A percentile compares a stretch with the other conserved stretches of the same genome.
Evolutionary conservation across 352 stramenopile genomes (phyloP).

Genomic region (Phytophthora brassicae): DNA sequence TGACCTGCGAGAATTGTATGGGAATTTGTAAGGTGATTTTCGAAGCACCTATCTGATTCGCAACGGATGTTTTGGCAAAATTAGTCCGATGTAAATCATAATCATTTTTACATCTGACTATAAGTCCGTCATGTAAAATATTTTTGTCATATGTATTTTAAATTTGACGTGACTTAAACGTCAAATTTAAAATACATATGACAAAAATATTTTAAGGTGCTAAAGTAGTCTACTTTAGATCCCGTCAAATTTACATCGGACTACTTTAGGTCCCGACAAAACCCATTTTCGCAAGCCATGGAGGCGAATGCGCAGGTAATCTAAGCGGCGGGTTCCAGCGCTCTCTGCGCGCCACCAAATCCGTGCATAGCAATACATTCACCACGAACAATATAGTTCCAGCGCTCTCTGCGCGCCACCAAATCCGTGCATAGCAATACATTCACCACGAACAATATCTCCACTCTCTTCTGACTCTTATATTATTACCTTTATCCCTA

Average conservation of each 20-base stretch:
- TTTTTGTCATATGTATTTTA: too few relatives aligned
- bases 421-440: not conserved
- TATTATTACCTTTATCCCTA: not conserved
- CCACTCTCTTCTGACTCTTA: not conserved
- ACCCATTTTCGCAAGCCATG: slow-evolving; percentile 12
- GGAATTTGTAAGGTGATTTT: slow-evolving; percentile 12
- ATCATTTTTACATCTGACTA: too few relatives aligned
- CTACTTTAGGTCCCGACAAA: not conserved
- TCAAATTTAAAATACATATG: too few relatives aligned
- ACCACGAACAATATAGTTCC: not conserved
- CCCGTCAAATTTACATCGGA: too few relatives aligned
- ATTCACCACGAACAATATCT: not conserved
- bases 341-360: not conserved
- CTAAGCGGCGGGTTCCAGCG: not conserved
- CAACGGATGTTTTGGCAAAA: too few relatives aligned
- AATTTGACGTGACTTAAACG: too few relatives aligned
- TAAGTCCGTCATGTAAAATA: too few relatives aligned
- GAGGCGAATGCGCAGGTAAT: slow-evolving; percentile 25
- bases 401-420: not conserved
- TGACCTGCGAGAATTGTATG: slow-evolving; percentile 3
- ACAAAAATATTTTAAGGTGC: too few relatives aligned
- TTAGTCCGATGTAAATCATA: too few relatives aligned
- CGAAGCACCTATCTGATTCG: slow-evolving; percentile 13
- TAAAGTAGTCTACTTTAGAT: too few relatives aligned
- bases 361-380: not conserved